A percentile compares a stretch with the other conserved stretches of the same genome.
phyloP scores from a whole-genome alignment of 805 yeast genomes.

The Lipomyces kockii region DNA sequence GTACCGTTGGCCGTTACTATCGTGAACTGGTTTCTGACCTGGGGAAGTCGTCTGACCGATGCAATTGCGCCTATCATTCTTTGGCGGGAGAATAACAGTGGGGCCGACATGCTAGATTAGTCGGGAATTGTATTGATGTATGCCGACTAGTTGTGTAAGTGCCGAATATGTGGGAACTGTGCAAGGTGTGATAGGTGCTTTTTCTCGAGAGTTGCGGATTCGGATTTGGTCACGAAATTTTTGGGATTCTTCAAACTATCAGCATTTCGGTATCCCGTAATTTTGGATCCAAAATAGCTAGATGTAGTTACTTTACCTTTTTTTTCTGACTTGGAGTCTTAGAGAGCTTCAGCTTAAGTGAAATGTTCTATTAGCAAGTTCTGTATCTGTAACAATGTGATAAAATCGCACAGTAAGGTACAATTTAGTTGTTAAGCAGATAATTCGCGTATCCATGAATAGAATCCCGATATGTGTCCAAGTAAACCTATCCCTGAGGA shows the following conservation, averaged over 20 bases:
- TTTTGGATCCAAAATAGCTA: neutral
- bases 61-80: neutral
- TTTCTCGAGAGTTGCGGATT: too few species aligned
- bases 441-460: too few species aligned
- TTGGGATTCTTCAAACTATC: neutral
- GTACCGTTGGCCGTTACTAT: slow-evolving; percentile 4
- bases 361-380: neutral
- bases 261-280: neutral
- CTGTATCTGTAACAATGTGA: neutral
- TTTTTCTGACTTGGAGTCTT: neutral
- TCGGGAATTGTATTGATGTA: neutral
- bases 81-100: slow-evolving; percentile 1
- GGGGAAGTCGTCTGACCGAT: neutral
- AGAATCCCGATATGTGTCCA: too few species aligned
- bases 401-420: neutral
- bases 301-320: too few species aligned
- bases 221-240: neutral
- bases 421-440: neutral
- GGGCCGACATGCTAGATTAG: neutral
- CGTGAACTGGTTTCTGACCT: neutral
- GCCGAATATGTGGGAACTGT: neutral
- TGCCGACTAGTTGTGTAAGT: neutral
- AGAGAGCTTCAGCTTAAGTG: neutral
- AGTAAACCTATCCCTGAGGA: too few species aligned
- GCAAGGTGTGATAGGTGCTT: neutral